Evolutionary conservation across 306 rosid genomes (phyloP), one percentile per base, ranked within the genome.

Genomic region (Lathyrus oleraceus): DNA sequence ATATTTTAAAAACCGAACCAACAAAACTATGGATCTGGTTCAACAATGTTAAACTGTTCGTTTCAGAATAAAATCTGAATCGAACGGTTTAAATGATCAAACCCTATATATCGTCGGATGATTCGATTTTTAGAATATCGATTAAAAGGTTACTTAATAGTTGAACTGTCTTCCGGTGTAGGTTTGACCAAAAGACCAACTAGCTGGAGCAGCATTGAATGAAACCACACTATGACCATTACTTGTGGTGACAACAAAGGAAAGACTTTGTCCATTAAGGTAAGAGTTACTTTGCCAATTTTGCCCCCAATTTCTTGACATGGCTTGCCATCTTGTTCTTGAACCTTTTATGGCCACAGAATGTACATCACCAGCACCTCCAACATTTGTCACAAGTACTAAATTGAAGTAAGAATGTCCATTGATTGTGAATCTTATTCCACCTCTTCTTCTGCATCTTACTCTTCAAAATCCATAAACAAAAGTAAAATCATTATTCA

Each of bases 351-450:
- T 77, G 23, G 76, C 74, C 70, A 80, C 82, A 17, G 76, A 43
- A 70, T 73, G 80, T 45, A 77, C 82, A 80, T 83, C 87, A 57
- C 85, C 87, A 36, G 87, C 81, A 45, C 87, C 87, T 65, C 87
- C 87, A 61, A 83, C 87, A 60, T 80, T 80, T 0, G 87, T 80
- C 0, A 83, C 72, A 8, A 83, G 84, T 27, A 83, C 82, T 62
- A 83, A 51, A 57, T 83, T 80, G 82, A 83, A 83, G 76, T 83
- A 83, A 1, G 87, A 80, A 66, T 83, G 87, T 0, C 87, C 87
- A 65, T 83, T 83, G 67, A 83, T 61, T 10, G 81, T 77, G 76
- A 83, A 83, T 58, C 85, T 77, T 6, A 83, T 73, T 43, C 87
- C 87, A 38, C 73, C 82, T 17, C 68, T 80, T 76, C 81, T 83